Percentiles rank a stretch among this genome's conserved stretches.
phyloP scores from a whole-genome alignment of 2,329 filamentous ascomycete species.

The Alternaria triticina region DNA sequence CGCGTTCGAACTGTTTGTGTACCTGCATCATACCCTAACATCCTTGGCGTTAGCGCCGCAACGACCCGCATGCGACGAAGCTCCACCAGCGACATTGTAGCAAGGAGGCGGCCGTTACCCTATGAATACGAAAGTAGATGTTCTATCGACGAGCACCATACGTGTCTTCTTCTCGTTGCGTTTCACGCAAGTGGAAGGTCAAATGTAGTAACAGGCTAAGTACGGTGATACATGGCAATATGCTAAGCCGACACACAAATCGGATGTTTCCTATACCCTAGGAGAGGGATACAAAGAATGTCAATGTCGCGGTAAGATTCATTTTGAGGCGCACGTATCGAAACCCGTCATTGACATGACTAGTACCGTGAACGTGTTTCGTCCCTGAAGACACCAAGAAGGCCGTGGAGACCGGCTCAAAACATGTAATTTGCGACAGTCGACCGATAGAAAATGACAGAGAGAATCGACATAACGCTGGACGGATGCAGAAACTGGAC shows the following conservation, averaged over 20 bases:
- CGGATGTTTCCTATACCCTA: background rate
- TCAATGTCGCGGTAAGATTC: background rate
- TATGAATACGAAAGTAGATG: background rate
- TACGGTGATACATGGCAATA: background rate
- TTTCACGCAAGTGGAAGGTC: background rate
- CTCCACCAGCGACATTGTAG: background rate
- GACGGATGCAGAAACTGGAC: background rate
- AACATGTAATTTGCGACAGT: background rate
- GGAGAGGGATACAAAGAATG: background rate
- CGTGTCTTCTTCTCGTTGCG: background rate
- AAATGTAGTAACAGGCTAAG: background rate
- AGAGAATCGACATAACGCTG: background rate
- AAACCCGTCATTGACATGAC: background rate
- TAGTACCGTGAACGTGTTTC: background rate
- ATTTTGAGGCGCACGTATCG: background rate
- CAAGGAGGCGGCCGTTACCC: background rate
- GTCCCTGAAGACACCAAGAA: background rate
- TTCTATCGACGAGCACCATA: background rate
- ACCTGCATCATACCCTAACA: background rate
- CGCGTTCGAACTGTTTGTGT: background rate
- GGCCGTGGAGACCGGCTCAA: background rate
- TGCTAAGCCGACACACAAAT: background rate
- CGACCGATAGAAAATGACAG: background rate
- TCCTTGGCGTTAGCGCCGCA: background rate
- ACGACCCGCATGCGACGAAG: background rate